Evolutionary conservation across 768 basidiomycete species (phyloP), one percentile per base, ranked within the genome.

Genomic region (Clathrus columnatus): DNA sequence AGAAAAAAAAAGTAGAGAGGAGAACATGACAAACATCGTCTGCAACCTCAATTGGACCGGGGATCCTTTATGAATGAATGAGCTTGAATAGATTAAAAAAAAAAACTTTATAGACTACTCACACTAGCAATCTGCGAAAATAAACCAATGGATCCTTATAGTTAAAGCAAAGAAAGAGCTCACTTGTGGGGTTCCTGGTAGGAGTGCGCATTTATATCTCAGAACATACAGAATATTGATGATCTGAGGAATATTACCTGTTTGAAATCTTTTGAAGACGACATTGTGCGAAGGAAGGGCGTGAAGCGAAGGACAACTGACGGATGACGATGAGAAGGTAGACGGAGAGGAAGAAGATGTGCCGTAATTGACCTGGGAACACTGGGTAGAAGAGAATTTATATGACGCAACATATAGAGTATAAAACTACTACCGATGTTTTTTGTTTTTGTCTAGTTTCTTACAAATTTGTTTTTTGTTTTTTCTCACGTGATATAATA

Each of bases 31-130:
- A 28, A 54, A 80, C 81, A 62, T 82, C 79, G 66, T 86, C 81
- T 20, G 80, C 67, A 53, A 81, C 72, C 63, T 84, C 82, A 60
- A 82, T 81, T 23, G 82, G 82, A 17, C 82, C 82, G 52, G 82
- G 82, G 56, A 84, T 80, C 53, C 81, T 84, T 59, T 29, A 27
- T 30, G 17, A 36, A 36, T 4, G n/a, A n/a, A 36, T n/a, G n/a
- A 42, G 56, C 52, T 51, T 60, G 32, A 63, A 60, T 57, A 47
- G 52, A 48, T 23, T 30, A 49, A 27, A 26, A 29, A 20, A 17
- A 55, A 54, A 42, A 45, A 23, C 27, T 5, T 20, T 49, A 30
- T 50, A 49, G 29, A 23, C 52, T 28, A 68, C 74, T 62, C 64
- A 81, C 80, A 79, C 75, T 51, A 81, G 65, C 23, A 82, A 68